Evolutionary conservation across 2,329 filamentous ascomycete genomes (phyloP).

Genomic region (Rhynchosporium agropyri): DNA sequence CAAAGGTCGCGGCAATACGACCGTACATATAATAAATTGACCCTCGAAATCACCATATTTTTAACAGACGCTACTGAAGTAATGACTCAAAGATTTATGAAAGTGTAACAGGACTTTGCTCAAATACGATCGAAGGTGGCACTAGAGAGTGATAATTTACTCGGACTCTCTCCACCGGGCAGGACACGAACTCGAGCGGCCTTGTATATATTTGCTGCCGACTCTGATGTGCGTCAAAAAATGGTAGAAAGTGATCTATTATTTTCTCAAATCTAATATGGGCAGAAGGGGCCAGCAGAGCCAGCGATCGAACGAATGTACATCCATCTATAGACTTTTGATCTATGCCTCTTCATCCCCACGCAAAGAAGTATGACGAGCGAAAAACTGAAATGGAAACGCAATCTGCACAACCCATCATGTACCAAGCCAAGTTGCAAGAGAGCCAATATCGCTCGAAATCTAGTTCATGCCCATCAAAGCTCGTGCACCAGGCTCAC

Average conservation of each 20-base stretch:
- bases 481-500: conserved; percentile 82
- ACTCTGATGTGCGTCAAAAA: background rate
- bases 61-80: no score
- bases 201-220: background rate
- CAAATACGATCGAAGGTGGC: no score
- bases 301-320: conserved; percentile 2
- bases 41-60: no score
- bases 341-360: background rate
- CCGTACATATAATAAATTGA: no score
- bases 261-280: background rate
- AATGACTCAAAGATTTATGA: no score
- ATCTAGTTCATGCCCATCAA: conserved; percentile 53
- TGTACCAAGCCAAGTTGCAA: background rate
- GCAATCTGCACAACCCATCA: background rate
- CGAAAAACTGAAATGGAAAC: background rate
- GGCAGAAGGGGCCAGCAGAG: background rate
- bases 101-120: no score
- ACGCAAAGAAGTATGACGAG: background rate
- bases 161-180: no score
- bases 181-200: no score
- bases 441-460: conserved; percentile 5
- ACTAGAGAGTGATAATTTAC: no score
- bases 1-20: no score
- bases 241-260: background rate
- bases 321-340: background rate